Conservation (phyloP, 176 grass and related monocot species). For the Avena eriantha region DNA sequence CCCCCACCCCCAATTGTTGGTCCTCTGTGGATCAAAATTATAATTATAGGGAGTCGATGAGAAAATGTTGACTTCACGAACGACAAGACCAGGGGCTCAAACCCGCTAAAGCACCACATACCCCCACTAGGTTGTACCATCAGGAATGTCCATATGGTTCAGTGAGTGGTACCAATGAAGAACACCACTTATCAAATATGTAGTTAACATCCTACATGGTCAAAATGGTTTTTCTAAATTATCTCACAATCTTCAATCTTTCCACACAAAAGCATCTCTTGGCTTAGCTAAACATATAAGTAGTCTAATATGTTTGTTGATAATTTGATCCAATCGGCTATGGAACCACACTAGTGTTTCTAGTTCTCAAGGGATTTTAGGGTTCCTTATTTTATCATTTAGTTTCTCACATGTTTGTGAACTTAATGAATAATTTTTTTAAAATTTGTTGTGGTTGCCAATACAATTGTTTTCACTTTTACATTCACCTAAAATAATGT, state of each 20-base stretch:
- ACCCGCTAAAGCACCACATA: background rate
- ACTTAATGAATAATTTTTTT: background rate
- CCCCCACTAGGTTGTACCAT: background rate
- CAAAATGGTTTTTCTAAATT: background rate
- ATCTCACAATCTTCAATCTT: background rate
- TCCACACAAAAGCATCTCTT: background rate
- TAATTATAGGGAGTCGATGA: background rate
- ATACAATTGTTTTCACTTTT: background rate
- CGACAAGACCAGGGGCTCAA: background rate
- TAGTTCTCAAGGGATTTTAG: background rate
- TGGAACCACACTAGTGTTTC: background rate
- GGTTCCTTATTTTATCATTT: background rate
- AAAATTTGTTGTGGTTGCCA: background rate
- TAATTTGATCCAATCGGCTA: background rate
- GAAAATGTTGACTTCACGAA: background rate
- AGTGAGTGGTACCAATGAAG: background rate
- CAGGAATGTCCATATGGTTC: background rate
- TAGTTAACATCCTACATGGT: background rate
- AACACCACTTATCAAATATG: background rate
- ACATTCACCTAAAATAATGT: background rate
- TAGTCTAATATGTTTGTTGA: background rate
- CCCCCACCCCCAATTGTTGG: background rate
- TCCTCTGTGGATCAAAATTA: background rate
- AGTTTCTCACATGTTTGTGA: background rate
- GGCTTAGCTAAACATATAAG: background rate